Conservation (phyloP, 352 stramenopile species). For the Globisporangium yorkense region DNA sequence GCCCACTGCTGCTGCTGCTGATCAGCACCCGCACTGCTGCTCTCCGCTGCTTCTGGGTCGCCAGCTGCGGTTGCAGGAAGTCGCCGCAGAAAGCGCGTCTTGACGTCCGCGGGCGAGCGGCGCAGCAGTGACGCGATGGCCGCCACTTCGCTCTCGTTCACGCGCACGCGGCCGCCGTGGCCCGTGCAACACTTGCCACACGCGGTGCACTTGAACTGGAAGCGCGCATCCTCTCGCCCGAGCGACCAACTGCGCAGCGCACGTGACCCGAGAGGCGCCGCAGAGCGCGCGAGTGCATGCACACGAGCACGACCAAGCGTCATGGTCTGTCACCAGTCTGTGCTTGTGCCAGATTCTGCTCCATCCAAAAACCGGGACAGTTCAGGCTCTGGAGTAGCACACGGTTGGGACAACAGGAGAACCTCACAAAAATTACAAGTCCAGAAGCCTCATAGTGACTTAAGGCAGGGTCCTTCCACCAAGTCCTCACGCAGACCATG, state of each 20-base stretch:
- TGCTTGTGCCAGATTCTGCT: too few relatives aligned
- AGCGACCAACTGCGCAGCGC: constrained; percentile 30
- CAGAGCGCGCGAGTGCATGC: too few relatives aligned
- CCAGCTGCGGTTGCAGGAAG: background rate
- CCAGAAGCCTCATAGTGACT: too few relatives aligned
- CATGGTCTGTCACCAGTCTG: too few relatives aligned
- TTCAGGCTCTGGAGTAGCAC: too few relatives aligned
- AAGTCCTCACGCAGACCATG: too few relatives aligned
- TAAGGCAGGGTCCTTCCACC: too few relatives aligned
- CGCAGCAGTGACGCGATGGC: constrained; percentile 31
- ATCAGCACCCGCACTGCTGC: background rate
- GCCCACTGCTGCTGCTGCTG: constrained; percentile 23
- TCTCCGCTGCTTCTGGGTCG: background rate
- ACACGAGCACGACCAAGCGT: background rate
- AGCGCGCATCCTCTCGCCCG: constrained; percentile 25
- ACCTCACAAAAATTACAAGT: too few relatives aligned
- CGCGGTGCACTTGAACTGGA: constrained; percentile 65
- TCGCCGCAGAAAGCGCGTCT: constrained; percentile 26
- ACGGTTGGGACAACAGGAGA: too few relatives aligned
- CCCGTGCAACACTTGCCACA: constrained; percentile 81
- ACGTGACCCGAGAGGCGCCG: background rate
- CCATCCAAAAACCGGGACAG: too few relatives aligned
- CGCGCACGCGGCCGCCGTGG: constrained; percentile 50
- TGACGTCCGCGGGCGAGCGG: constrained; percentile 27
- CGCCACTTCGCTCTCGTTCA: constrained; percentile 56